Base-by-base conservation (phyloP, 176 grass and related monocot species). In the Rhynchospora tenuis region DNA sequence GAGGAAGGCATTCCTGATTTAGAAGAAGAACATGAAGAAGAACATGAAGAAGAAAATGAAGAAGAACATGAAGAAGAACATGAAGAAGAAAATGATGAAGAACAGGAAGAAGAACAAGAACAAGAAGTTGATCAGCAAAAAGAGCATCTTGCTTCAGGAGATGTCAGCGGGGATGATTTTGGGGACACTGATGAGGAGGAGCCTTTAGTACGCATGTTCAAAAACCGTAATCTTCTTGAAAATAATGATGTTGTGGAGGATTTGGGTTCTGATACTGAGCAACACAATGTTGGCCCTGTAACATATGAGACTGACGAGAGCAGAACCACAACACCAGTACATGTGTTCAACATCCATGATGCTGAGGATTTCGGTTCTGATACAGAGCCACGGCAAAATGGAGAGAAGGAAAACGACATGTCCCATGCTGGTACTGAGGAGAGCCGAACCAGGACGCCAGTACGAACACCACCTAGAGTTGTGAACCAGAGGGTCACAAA, bases 1-100 rank as follows among this genome's bases (percentile, higher is more conserved):
- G 90, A 95, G 76, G 96, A 98, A 80, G 96, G 93, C 47, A 95
- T 95, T 87, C 96, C 93, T 83, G 91, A 98, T 59, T 89, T 98
- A 16, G 96, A 98, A 93, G 95, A 94, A 85, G 92, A 98, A 87
- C 70, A 66, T 55, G 90, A 92, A 46, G 90, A 87, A 81, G 8
- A 92, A 52, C 87, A 87, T 73, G 8, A 66, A 15, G 27, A 31
- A 66, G 24, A 74, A 50, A 22, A 20, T 20, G 43, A 74, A 74
- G 38, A 48, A 20, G 70, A 74, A 16, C n/a, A n/a, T n/a, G n/a
- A n/a, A n/a, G n/a, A n/a, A n/a, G n/a, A n/a, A n/a, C 70, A 66
- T 55, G 90, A 92, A 46, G 90, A 87, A 81, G 8, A 92, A 52
- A 88, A 87, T 73, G 8, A 66, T 5, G 27, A 31, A 66, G 33